Evolutionary conservation across 495 filamentous ascomycete genomes (phyloP), one percentile per base, ranked within the genome.

Genomic region (Neurospora sp.): DNA sequence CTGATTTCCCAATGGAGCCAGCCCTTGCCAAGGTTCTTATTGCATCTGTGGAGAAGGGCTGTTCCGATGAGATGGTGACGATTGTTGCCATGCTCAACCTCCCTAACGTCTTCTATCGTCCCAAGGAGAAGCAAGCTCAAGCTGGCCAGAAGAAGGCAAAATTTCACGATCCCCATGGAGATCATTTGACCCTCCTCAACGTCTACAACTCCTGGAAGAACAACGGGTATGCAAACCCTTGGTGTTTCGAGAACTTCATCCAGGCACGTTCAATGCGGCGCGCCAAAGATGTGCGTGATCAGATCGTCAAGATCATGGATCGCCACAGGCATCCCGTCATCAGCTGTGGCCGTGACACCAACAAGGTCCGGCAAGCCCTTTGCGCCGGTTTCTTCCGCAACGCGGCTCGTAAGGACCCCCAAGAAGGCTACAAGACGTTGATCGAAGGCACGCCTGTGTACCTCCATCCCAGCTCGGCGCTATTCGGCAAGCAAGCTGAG

Each of bases 221-320:
- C 16, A 91, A 88, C 75, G 91, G 90, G 10, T 97, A 90, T 81
- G 89, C 89, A 62, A 93, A 89, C 70, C 88, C 96, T 3, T 99
- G 96, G 96, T 98, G 96, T 77, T 93, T 92, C 72, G 96, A 99
- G 77, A 98, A 99, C 79, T 99, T 96, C 82, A 96, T 99, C 77
- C 96, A 99, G 78, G 93, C 92, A 7, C 89, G 94, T 7, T 88
- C 88, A 14, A 97, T 99, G 87, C 87, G 89, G 48, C 90, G 96
- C 16, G 94, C 92, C 4, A 92, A 96, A 79, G 96, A 99, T 80
- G 94, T 98, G 0, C 89, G 96, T 12, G 89, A 94, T 66, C 96
- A 99, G 81, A 88, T 99, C 3, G 89, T 95, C 18, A 92, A 92
- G 76, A 98, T 98, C 78, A 94, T 99, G 91, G 88, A 93, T 39